Evolutionary conservation across 148 eudicot species (phyloP).

Genomic region (Rheum nobile): DNA sequence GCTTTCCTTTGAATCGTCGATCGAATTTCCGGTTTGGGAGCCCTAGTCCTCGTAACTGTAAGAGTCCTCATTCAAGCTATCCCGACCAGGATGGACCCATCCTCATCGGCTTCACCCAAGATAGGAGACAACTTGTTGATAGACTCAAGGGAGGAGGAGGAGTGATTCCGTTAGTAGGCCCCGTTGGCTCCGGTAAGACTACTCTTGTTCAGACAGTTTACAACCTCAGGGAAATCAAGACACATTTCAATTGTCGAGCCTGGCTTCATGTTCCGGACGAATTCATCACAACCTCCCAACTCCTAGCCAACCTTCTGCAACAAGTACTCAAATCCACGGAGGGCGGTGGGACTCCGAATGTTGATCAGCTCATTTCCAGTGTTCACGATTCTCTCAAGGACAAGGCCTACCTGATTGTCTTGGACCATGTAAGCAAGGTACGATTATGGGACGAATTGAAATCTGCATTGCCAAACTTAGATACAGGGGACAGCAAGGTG

Average conservation of each 20-base stretch:
- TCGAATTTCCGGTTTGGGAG: not conserved
- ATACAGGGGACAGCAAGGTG: constrained; percentile 10
- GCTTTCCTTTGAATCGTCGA: not conserved
- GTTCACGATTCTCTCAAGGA: not conserved
- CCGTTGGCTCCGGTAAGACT: constrained; percentile 18
- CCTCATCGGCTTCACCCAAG: not conserved
- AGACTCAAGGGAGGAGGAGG: not conserved
- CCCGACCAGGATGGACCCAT: not conserved
- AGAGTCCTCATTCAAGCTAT: not conserved
- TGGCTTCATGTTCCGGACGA: constrained; percentile 18
- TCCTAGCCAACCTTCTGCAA: constrained; percentile 8
- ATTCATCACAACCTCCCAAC: not conserved
- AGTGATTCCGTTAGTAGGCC: constrained; percentile 9
- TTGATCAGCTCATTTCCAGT: not conserved
- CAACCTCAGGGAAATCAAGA: constrained; percentile 9
- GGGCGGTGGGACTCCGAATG: not conserved
- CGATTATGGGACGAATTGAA: constrained; percentile 4
- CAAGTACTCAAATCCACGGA: constrained; percentile 11
- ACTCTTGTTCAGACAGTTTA: constrained; percentile 15
- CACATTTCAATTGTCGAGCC: constrained; percentile 10
- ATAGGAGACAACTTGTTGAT: not conserved
- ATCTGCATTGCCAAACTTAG: not conserved
- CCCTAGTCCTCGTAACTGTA: not conserved
- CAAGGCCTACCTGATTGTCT: constrained; percentile 5
- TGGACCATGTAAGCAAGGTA: constrained; percentile 8